Base-by-base conservation (phyloP, 2,329 filamentous ascomycete genomes). In the Sporothrix protearum region DNA sequence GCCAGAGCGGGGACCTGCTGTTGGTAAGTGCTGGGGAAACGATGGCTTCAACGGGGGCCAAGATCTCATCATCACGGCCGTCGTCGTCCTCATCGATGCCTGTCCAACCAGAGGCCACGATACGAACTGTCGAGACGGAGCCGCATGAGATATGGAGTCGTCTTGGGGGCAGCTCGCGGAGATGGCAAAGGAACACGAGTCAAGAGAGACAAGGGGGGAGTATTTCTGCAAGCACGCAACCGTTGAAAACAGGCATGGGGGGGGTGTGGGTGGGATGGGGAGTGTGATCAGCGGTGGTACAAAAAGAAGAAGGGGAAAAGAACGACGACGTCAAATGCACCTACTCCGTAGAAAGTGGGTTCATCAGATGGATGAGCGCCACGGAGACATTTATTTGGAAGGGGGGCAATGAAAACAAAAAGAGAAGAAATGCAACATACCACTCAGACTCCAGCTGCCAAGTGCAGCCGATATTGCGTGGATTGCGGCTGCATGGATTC, bases 61-160 rank as follows among this genome's bases (percentile, higher is more conserved):
- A 47, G 19, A 69, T 69, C 67, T 69, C 66, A 69, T 59, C 67
- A 69, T 69, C 49, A 33, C 10, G 25, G 28, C 22, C 36, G 25
- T 69, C 51, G 33, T 39, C 42, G 45, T 68, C 64, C 45, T 53
- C 30, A 36, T 68, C 66, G 49, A 6, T 28, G 6, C 22, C 25
- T 55, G 49, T 16, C 68, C 68, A 69, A 69, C 68, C 53, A 69
- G 68, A 69, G 49, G 22, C 22, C 9, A 55, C n/a, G 7, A 45
- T 22, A 8, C 22, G 19, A 45, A 45, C 42, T 14, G 12, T 8
- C n/a, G 39, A 53, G 64, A 64, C 45, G 59, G 59, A 64, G 36
- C 59, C 59, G 22, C 12, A 42, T 16, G 49, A 14, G 2, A 33
- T 25, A 22, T 16, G 6, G 36, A 64, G 49, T 22, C 55, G 6